These are phyloP conservation scores for Schwanniomyces occidentalis DNA, from an alignment of 805 yeast species.

Conservation along the genomic window DNA sequence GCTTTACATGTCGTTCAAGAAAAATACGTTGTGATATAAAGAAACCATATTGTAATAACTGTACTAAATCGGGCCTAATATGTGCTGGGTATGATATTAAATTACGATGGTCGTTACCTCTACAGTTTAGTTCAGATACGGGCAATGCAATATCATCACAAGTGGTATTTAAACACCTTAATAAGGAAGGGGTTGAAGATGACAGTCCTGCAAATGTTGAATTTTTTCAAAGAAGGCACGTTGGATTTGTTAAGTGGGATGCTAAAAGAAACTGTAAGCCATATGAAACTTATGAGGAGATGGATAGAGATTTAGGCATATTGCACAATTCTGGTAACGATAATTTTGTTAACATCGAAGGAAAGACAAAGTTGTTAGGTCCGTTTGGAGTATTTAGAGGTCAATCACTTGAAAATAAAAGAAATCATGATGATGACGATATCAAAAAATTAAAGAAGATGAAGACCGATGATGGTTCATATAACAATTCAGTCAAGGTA, in stretches of 20 bases:
- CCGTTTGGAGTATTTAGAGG: slow-evolving; percentile 79
- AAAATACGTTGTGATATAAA: slow-evolving; percentile 79
- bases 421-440: slow-evolving; percentile 32
- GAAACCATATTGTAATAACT: slow-evolving; percentile 70
- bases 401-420: slow-evolving; percentile 8
- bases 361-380: slow-evolving; percentile 58
- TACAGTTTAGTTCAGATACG: slow-evolving; percentile 26
- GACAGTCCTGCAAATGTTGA: slow-evolving; percentile 25
- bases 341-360: slow-evolving; percentile 32
- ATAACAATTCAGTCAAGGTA: neutral
- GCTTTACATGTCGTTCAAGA: slow-evolving; percentile 82
- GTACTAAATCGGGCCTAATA: slow-evolving; percentile 61
- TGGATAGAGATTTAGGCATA: slow-evolving; percentile 66
- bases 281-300: slow-evolving; percentile 76
- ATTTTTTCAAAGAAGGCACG: slow-evolving; percentile 66
- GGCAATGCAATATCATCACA: slow-evolving; percentile 30
- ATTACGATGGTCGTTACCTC: slow-evolving; percentile 71
- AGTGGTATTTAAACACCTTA: slow-evolving; percentile 28
- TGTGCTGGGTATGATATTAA: slow-evolving; percentile 87
- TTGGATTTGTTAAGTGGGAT: slow-evolving; percentile 75
- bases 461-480: neutral
- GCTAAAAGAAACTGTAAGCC: slow-evolving; percentile 43
- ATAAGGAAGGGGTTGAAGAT: slow-evolving; percentile 17
- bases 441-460: slow-evolving; percentile 20
- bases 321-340: slow-evolving; percentile 49